Evolutionary conservation across 176 grass and related monocot genomes (phyloP), one percentile per base, ranked within the genome.

Genomic region (Themeda triandra): DNA sequence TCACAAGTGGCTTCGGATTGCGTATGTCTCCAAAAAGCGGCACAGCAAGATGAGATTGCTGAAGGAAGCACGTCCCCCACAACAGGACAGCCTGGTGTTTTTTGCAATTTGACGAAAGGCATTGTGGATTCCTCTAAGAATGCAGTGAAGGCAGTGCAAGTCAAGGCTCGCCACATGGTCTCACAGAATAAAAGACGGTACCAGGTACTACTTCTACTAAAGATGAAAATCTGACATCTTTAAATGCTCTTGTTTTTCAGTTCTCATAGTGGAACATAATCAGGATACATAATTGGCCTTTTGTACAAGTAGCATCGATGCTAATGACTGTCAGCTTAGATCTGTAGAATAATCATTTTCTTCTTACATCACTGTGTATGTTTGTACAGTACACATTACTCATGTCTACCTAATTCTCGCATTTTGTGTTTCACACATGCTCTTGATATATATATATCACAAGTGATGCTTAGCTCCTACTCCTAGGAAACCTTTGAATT

Each of bases 141-240:
- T 87, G 96, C 93, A 75, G 96, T 99, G 19, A 99, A 99, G 76
- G 93, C 96, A 42, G 96, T 99, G 60, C 96, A 99, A 90, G 93
- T 99, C 36, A 99, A 96, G 81, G 96, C 96, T 65, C 91, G 91
- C 14, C 96, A 99, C 80, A 99, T 99, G 78, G 93, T 99, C 46
- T 94, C 96, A 81, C 96, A 99, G 83, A 99, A 99, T 83, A 99
- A 96, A 87, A 92, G 93, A 81, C 85, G 93, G 88, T 99, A 99
- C 72, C 96, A 99, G 89, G 96, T 95, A 77, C 33, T 87, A 10
- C 14, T 12, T 49, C 23, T 85, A 35, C 62, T 79, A 36, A 25
- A 39, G 32, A 32, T 12, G 54, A 19, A 27, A 14, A 39, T 27
- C 51, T 84, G 77, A 29, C 18, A 66, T 84, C 53, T 70, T 66